Conservation (phyloP, 306 rosid species). For the Fagus sylvatica region DNA sequence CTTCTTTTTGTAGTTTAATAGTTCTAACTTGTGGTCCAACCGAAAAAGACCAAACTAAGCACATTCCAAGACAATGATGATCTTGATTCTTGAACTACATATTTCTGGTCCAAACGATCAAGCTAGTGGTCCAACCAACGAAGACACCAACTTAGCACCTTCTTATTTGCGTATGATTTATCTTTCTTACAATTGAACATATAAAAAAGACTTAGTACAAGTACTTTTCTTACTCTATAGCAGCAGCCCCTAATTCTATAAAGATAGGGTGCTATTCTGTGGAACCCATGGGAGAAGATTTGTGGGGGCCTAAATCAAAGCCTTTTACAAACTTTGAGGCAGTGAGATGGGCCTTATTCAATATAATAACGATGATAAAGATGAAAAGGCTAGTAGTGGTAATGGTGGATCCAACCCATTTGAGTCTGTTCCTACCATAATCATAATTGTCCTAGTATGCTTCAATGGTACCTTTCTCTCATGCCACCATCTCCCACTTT, state of each 20-base stretch:
- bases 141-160: conserved; percentile 32
- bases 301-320: conserved; percentile 40
- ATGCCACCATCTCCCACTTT: conserved; percentile 45
- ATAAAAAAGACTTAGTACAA: background rate
- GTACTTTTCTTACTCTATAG: conserved; percentile 9
- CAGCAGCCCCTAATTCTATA: conserved; percentile 19
- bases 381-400: conserved; percentile 30
- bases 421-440: conserved; percentile 41
- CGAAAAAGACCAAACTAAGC: conserved; percentile 21
- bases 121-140: conserved; percentile 36
- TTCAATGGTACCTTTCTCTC: conserved; percentile 35
- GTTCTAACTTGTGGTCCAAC: conserved; percentile 46
- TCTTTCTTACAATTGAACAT: conserved; percentile 20
- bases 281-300: conserved; percentile 46
- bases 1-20: conserved; percentile 15
- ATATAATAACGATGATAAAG: conserved; percentile 33
- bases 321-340: conserved; percentile 56
- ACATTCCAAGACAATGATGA: conserved; percentile 15
- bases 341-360: conserved; percentile 15
- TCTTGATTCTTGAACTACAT: conserved; percentile 6
- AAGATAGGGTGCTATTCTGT: conserved; percentile 23
- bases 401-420: conserved; percentile 70
- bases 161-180: conserved; percentile 31
- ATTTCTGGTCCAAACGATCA: conserved; percentile 13
- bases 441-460: conserved; percentile 53